Evolutionary conservation across 352 stramenopile species (phyloP).

Genomic region (Globisporangium acanthophoron): DNA sequence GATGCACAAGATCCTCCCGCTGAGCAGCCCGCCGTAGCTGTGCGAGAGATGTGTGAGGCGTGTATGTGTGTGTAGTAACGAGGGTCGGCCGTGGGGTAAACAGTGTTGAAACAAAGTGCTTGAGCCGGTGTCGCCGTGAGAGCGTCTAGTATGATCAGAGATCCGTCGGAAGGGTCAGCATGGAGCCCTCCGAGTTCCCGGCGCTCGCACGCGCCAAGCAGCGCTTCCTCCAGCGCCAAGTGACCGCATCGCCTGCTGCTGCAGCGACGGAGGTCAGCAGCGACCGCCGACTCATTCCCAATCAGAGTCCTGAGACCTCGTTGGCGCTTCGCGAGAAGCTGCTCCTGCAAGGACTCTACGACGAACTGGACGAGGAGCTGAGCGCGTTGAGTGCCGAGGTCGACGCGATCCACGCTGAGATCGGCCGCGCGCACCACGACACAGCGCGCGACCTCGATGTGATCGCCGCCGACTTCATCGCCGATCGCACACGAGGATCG

Average conservation of each 20-base stretch:
- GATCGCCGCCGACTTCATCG: not conserved
- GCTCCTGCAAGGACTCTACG: not conserved
- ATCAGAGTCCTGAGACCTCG: not conserved
- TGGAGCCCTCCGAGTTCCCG: not conserved
- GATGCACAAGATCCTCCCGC: not conserved
- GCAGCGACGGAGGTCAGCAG: not conserved
- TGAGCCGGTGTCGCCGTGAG: too few species aligned
- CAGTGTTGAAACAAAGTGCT: too few species aligned
- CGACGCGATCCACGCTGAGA: not conserved
- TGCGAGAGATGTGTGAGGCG: not conserved
- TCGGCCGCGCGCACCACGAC: not conserved
- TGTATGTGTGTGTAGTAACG: not conserved
- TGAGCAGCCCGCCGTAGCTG: too few species aligned
- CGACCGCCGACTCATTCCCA: not conserved
- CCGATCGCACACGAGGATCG: not conserved
- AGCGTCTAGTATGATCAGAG: too few species aligned
- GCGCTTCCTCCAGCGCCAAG: not conserved
- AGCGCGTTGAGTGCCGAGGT: not conserved
- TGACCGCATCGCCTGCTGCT: not conserved
- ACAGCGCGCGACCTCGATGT: not conserved
- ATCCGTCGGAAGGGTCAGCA: too few species aligned
- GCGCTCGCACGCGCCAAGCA: slow-evolving; percentile 1
- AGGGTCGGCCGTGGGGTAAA: too few species aligned
- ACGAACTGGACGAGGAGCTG: not conserved
- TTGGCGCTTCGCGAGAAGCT: not conserved